Evolutionary conservation across 257 asterid species (phyloP), one percentile per base, ranked within the genome.

Genomic region (Eucommia ulmoides): DNA sequence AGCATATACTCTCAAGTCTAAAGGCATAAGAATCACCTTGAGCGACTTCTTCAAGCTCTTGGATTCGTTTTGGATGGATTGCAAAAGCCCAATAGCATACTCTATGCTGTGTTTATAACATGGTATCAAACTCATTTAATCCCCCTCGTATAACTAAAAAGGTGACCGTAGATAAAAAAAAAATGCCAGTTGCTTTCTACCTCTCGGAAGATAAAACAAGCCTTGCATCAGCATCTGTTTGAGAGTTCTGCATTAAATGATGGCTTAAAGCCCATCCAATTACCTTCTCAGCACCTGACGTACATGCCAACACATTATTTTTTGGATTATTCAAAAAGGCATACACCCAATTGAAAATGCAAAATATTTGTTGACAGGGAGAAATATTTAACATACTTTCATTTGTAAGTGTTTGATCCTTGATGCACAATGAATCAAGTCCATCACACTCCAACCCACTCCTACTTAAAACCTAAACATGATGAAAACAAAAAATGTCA

Each of bases 221-320:
- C 70, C 62, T 65, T 14, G 71, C 25, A 52, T 74, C 87, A 24
- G 63, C 44, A 62, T 65, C 76, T 62, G 73, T 78, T 67, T 47
- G 76, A 65, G 78, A 63, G 52, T 66, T 70, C 29, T 63, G 68
- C 84, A 74, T 83, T 59, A 78, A 62, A 61, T 83, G 77, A 69
- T 76, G 78, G 54, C 84, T 78, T 70, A 86, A 57, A 59, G 93
- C 89, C 93, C 93, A 86, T 51, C 93, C 94, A 55, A 87, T 74
- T 50, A 80, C 78, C 77, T 83, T 87, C 62, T 83, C 87, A 24
- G 88, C 89, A 76, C 79, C 96, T 87, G 63, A 65, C 59, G 48
- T 8, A 63, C 53, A 57, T 61, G 24, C 47, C 57, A 68, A 49
- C 59, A 69, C 59, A 16, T 23, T 25, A 49, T 7, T 3, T 23